Evolutionary conservation across 1,139 yeast genomes (phyloP), one percentile per base, ranked within the genome.

Genomic region (Wickerhamiella pararugosa): DNA sequence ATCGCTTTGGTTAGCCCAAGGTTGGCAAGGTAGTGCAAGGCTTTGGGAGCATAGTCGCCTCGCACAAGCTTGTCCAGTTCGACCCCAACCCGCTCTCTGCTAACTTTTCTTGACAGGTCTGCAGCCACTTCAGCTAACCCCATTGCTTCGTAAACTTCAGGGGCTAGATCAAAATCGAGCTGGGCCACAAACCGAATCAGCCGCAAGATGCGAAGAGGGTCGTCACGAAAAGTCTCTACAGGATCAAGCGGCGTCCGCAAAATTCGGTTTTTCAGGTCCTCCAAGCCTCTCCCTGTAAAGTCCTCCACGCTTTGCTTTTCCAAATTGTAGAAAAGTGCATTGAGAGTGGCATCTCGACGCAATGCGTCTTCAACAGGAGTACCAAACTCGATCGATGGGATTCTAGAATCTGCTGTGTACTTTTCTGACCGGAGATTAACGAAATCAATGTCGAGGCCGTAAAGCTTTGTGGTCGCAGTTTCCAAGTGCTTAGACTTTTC

Each of bases 401-500:
- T 84, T 43, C 98, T 64, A 46, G 94, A 80, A 37, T 78, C 79
- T 25, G 69, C 73, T 0, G 93, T 76, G 56, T 90, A 92, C 53
- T 75, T 80, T 56, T 92, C 98, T 34, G 80, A 77, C 49, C 99
- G 66, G 49, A 90, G 65, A 58, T 90, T 90, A 41, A 92, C 98
- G 59, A 90, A 84, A 61, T 90, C 99, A 40, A 90, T 73, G 53
- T 84, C 95, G 27, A 79, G 60, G 0, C 78, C 93, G 57, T 71
- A 82, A 21, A 90, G 62, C 53, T 76, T 79, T 2, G 96, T 86
- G 6, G 97, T 90, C 36, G 97, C 93, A 0, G 98, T 92, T 55
- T 92, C 99, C 51, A 90, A 64, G 63, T 90, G 99, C 62, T 90
- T 92, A 1, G 94, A 81, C 59, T 87, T 87, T 50, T 81, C 96